Evolutionary conservation across 805 yeast genomes (phyloP).

Genomic region (Yarrowia keelungensis): DNA sequence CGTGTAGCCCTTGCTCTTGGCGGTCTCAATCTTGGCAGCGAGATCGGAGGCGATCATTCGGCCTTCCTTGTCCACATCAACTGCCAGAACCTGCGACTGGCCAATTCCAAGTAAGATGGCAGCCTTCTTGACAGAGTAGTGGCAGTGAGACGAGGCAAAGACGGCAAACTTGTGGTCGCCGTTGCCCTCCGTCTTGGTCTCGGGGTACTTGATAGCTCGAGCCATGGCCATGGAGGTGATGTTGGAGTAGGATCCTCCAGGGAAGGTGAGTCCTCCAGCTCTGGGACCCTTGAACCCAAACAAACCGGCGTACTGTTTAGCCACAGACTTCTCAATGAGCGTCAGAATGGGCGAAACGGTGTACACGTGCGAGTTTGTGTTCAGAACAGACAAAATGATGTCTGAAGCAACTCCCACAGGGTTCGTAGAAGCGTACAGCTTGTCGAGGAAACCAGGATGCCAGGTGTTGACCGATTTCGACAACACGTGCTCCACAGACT

Average conservation of each 20-base stretch:
- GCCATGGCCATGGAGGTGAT: slow-evolving; percentile 81
- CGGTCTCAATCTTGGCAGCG: slow-evolving; percentile 54
- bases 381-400: slow-evolving; percentile 67
- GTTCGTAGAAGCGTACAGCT: slow-evolving; percentile 82
- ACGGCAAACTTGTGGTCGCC: slow-evolving; percentile 64
- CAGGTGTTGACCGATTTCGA: slow-evolving; percentile 79
- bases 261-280: slow-evolving; percentile 83
- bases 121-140: slow-evolving; percentile 81
- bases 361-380: slow-evolving; percentile 84
- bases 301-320: slow-evolving; percentile 68
- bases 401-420: slow-evolving; percentile 84
- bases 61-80: slow-evolving; percentile 64
- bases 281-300: slow-evolving; percentile 63
- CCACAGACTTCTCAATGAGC: slow-evolving; percentile 72
- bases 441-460: slow-evolving; percentile 87
- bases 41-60: slow-evolving; percentile 60
- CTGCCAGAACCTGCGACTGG: slow-evolving; percentile 64
- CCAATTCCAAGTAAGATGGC: slow-evolving; percentile 81
- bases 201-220: slow-evolving; percentile 68
- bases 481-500: slow-evolving; percentile 62
- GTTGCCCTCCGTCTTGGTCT: slow-evolving; percentile 70
- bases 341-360: slow-evolving; percentile 85
- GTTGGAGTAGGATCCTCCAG: slow-evolving; percentile 90
- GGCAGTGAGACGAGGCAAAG: slow-evolving; percentile 74
- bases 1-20: slow-evolving; percentile 62